phyloP scores from a whole-genome alignment of 768 basidiomycete genomes.

The Naganishia vishniacii region DNA sequence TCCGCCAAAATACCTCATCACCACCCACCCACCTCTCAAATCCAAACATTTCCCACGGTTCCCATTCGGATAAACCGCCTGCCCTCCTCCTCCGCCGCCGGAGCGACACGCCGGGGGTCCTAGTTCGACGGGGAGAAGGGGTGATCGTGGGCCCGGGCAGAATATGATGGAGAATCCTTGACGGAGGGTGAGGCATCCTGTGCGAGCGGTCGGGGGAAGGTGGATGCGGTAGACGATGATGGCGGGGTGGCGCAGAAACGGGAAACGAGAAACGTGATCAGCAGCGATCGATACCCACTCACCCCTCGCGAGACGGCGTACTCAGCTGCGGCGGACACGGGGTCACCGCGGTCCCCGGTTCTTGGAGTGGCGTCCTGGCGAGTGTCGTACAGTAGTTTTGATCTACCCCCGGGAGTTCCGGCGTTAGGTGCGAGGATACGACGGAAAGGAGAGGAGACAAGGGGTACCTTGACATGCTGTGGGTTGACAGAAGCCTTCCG shows the following conservation, averaged over 20 bases:
- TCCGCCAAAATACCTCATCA: no score
- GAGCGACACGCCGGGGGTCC: neutral
- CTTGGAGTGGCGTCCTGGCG: neutral
- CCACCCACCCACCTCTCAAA: constrained; percentile 18
- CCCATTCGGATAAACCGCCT: constrained; percentile 34
- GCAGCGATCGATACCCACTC: no score
- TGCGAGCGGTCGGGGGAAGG: no score
- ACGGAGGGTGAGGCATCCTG: constrained; percentile 9
- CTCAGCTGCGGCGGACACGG: constrained; percentile 11
- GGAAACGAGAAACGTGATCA: no score
- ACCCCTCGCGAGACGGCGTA: neutral
- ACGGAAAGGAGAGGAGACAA: no score
- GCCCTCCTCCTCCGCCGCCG: neutral
- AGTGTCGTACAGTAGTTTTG: constrained; percentile 1
- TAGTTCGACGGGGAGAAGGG: neutral
- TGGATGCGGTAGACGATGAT: no score
- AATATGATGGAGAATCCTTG: constrained; percentile 7
- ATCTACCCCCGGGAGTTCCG: no score
- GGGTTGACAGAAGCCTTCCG: constrained; percentile 13
- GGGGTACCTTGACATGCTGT: constrained; percentile 8
- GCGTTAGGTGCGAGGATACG: no score
- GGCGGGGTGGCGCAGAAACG: no score
- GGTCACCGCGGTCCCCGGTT: neutral
- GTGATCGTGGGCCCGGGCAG: neutral
- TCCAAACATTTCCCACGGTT: constrained; percentile 34